These are phyloP conservation scores for Podaxis carcinomalis DNA, from an alignment of 768 basidiomycete species.

Conservation along the genomic window DNA sequence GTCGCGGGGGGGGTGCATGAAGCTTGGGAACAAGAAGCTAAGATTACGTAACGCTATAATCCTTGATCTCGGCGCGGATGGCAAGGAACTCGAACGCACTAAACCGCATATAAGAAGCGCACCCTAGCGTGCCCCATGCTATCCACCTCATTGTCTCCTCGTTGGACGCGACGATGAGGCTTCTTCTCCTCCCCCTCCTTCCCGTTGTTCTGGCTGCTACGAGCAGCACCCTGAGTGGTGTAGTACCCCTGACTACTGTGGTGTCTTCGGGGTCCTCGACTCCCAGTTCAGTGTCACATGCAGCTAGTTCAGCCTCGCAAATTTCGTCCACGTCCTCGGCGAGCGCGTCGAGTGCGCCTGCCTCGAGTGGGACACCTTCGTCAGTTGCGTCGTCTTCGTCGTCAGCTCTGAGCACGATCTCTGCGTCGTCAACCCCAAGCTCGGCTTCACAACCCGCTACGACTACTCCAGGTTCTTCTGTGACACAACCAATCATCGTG, in stretches of 20 bases:
- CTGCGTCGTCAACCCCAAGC: background rate
- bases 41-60: slow-evolving; percentile 4
- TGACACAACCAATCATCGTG: slow-evolving; percentile 8
- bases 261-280: background rate
- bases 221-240: background rate
- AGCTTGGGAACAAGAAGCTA: background rate
- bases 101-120: slow-evolving; percentile 4
- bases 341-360: background rate
- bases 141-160: background rate
- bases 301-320: background rate
- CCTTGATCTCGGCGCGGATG: background rate
- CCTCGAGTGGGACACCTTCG: background rate
- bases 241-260: background rate
- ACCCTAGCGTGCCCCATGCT: background rate
- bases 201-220: slow-evolving; percentile 5
- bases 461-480: background rate
- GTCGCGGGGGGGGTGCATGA: background rate
- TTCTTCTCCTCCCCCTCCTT: slow-evolving; percentile 3
- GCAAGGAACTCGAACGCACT: background rate
- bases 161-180: slow-evolving; percentile 5
- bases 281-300: background rate
- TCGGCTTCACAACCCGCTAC: background rate
- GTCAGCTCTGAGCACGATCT: background rate
- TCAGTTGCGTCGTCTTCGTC: background rate
- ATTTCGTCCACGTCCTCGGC: background rate